phyloP scores from a whole-genome alignment of 2,329 filamentous ascomycete genomes.

The Ascomycota sp. region DNA sequence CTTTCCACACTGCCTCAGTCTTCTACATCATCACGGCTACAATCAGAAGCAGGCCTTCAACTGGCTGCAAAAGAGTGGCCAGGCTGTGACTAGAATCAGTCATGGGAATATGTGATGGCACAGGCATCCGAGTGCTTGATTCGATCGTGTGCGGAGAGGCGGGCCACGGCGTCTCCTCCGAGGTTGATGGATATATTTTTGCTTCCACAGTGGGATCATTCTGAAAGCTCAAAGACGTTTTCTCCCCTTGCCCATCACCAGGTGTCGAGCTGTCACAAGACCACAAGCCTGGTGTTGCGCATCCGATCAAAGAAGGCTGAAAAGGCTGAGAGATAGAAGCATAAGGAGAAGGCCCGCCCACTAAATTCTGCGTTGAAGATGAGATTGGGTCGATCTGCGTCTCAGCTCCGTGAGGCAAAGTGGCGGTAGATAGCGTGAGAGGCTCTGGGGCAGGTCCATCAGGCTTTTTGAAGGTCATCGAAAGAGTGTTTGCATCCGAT shows the following conservation, averaged over 20 bases:
- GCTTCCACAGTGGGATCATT: slow-evolving; percentile 2
- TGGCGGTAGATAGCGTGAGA: slow-evolving; percentile 1
- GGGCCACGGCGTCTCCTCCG: slow-evolving; percentile 7
- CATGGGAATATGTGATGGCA: slow-evolving; percentile 9
- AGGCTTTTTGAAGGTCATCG: slow-evolving; percentile 1
- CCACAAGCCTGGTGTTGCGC: too few relatives aligned
- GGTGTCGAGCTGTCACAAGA: background rate
- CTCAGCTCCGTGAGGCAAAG: background rate
- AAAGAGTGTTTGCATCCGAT: background rate
- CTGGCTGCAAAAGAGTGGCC: slow-evolving; percentile 5
- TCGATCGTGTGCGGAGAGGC: slow-evolving; percentile 5
- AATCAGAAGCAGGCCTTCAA: slow-evolving; percentile 9
- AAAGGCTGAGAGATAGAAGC: too few relatives aligned
- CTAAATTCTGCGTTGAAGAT: background rate
- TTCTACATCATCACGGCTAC: slow-evolving; percentile 8
- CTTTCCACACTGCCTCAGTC: background rate
- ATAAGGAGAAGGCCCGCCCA: too few relatives aligned
- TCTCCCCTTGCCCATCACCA: background rate
- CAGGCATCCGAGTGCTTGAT: slow-evolving; percentile 5
- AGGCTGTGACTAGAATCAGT: slow-evolving; percentile 8
- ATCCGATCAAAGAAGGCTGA: too few relatives aligned
- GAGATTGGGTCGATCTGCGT: background rate
- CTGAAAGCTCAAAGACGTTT: slow-evolving; percentile 1
- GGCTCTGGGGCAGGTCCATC: slow-evolving; percentile 3
- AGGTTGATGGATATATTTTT: slow-evolving; percentile 3